Conservation (phyloP, 2,329 filamentous ascomycete genomes). For the Escovopsis weberi region DNA sequence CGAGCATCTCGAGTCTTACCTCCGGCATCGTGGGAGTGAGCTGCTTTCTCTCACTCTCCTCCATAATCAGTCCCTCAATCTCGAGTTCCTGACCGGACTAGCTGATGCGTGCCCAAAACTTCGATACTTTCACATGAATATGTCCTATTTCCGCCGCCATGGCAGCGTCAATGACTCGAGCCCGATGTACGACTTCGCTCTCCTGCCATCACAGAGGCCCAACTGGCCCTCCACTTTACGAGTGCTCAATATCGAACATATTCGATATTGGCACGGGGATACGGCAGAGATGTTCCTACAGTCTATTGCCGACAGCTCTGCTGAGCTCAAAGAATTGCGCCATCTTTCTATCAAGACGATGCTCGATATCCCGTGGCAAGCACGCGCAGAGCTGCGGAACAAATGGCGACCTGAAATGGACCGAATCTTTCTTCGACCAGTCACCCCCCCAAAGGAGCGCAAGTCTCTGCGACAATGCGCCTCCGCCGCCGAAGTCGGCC, state of each 20-base stretch:
- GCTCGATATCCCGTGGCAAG: conserved; percentile 67
- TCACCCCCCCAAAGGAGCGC: conserved; percentile 22
- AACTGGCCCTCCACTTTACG: conserved; percentile 64
- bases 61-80: conserved; percentile 65
- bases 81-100: conserved; percentile 58
- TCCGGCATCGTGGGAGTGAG: conserved; percentile 51
- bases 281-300: conserved; percentile 65
- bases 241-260: conserved; percentile 58
- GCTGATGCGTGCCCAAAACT: conserved; percentile 55
- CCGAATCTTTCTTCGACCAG: conserved; percentile 45
- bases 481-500: conserved; percentile 2
- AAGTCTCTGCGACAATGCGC: conserved; percentile 11
- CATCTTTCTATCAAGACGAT: conserved; percentile 61
- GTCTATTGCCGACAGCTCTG: conserved; percentile 60
- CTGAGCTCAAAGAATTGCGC: conserved; percentile 50
- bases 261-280: conserved; percentile 58
- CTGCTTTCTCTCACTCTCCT: conserved; percentile 55
- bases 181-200: conserved; percentile 56
- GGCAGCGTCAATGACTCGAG: conserved; percentile 55
- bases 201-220: conserved; percentile 52
- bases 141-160: conserved; percentile 62
- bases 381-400: conserved; percentile 64
- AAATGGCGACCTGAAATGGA: conserved; percentile 62
- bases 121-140: conserved; percentile 57
- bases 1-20: conserved; percentile 47